These are phyloP conservation scores for Rhizophora mangle DNA, from an alignment of 345 rosid species.

Conservation along the genomic window DNA sequence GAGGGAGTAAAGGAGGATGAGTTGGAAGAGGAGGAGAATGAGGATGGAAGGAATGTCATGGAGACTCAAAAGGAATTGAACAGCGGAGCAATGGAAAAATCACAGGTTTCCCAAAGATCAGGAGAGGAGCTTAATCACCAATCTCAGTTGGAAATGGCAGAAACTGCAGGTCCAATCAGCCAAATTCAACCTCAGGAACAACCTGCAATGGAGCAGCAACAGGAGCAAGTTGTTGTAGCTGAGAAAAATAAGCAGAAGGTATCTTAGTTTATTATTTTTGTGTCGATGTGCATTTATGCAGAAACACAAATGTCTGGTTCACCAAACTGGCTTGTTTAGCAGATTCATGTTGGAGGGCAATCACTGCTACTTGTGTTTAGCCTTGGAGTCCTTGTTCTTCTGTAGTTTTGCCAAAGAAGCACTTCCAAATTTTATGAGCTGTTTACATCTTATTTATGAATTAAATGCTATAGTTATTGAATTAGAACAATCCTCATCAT, in stretches of 20 bases:
- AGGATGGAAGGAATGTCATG: conserved; percentile 40
- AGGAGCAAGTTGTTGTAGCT: conserved; percentile 43
- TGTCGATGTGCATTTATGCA: no score
- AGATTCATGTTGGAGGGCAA: not conserved
- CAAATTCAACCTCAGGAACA: conserved; percentile 35
- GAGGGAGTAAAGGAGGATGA: conserved; percentile 37
- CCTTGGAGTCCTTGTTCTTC: no score
- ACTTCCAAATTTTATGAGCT: no score
- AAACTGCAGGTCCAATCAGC: conserved; percentile 30
- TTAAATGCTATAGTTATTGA: not conserved
- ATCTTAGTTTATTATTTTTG: not conserved
- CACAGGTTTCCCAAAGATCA: conserved; percentile 31
- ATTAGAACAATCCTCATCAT: not conserved
- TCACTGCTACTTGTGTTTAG: no score
- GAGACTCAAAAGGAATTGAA: conserved; percentile 41
- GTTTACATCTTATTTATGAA: no score
- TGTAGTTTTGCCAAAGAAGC: no score
- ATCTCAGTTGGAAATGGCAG: conserved; percentile 36
- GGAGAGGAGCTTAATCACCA: conserved; percentile 44
- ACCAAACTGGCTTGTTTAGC: not conserved
- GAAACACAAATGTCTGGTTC: not conserved
- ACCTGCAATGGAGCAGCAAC: conserved; percentile 26
- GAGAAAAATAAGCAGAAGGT: conserved; percentile 60
- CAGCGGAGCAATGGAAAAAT: conserved; percentile 36
- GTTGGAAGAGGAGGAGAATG: conserved; percentile 37